Conservation (phyloP, 495 filamentous ascomycete species). For the Lasiosphaeria ovina region DNA sequence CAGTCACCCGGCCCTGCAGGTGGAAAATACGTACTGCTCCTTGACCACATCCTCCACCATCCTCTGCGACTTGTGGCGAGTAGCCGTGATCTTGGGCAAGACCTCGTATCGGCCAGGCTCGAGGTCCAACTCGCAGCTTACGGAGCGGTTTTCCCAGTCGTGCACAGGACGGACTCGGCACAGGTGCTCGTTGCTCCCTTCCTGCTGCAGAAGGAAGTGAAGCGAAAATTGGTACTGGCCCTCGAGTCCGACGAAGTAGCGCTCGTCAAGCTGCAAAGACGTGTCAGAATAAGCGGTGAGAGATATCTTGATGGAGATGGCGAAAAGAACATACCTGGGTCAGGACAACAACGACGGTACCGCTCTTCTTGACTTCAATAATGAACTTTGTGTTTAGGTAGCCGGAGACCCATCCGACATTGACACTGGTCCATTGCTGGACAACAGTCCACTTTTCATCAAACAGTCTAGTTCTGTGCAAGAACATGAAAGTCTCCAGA, state of each 20-base stretch:
- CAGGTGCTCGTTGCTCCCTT: constrained; percentile 67
- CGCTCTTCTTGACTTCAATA: constrained; percentile 57
- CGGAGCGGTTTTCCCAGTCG: constrained; percentile 59
- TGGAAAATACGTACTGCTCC: constrained; percentile 29
- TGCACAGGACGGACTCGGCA: constrained; percentile 62
- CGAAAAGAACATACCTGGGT: constrained; percentile 42
- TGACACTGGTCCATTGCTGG: constrained; percentile 16
- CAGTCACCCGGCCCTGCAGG: background rate
- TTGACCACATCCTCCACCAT: constrained; percentile 60
- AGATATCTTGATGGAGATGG: background rate
- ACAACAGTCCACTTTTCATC: constrained; percentile 68
- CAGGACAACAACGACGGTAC: constrained; percentile 67
- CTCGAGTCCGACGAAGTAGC: constrained; percentile 68
- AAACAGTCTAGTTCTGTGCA: constrained; percentile 74
- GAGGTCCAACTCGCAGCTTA: constrained; percentile 68
- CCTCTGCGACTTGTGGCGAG: constrained; percentile 37
- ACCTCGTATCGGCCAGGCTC: constrained; percentile 70
- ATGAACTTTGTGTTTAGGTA: constrained; percentile 73
- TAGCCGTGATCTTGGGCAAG: constrained; percentile 69
- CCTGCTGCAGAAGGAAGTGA: constrained; percentile 69
- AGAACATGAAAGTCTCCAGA: constrained; percentile 63
- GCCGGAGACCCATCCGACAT: constrained; percentile 55
- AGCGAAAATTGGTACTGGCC: constrained; percentile 68
- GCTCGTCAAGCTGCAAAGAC: constrained; percentile 51
- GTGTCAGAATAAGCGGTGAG: background rate